Percentiles rank a stretch among this genome's conserved stretches.
These are phyloP conservation scores for Pichia sp. DNA, from an alignment of 1,139 yeast genomes.

Conservation along the genomic window DNA sequence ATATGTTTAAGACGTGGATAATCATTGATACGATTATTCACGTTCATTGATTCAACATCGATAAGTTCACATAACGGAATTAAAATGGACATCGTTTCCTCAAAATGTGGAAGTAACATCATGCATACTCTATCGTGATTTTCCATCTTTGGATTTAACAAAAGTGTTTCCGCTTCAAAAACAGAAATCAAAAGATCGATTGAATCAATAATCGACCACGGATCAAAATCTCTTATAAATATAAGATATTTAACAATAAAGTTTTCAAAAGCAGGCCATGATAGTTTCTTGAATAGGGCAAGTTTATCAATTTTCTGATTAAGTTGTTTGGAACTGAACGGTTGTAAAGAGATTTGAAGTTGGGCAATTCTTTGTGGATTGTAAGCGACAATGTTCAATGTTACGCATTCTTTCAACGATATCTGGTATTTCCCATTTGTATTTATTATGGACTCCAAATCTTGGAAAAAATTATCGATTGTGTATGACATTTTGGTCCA, in stretches of 20 bases:
- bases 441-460: constrained; percentile 1
- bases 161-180: constrained; percentile 48
- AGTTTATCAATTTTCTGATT: constrained; percentile 29
- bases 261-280: constrained; percentile 49
- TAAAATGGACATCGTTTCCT: constrained; percentile 35
- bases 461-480: constrained; percentile 5
- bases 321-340: constrained; percentile 14
- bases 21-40: constrained; percentile 32
- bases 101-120: constrained; percentile 37
- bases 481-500: constrained; percentile 2
- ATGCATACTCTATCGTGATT: constrained; percentile 18
- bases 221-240: constrained; percentile 50
- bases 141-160: constrained; percentile 53
- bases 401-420: constrained; percentile 11
- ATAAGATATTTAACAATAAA: constrained; percentile 44
- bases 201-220: constrained; percentile 48
- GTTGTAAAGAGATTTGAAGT: constrained; percentile 21
- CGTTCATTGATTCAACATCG: constrained; percentile 39
- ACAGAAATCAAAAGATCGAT: constrained; percentile 52
- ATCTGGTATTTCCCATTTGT: constrained; percentile 10
- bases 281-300: constrained; percentile 33
- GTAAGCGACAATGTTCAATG: constrained; percentile 9
- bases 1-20: constrained; percentile 46
- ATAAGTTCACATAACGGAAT: constrained; percentile 45
- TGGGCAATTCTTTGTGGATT: constrained; percentile 16